Base-by-base conservation (phyloP, 225 moss, liverwort and hornwort genomes). In the Polytrichum commune region DNA sequence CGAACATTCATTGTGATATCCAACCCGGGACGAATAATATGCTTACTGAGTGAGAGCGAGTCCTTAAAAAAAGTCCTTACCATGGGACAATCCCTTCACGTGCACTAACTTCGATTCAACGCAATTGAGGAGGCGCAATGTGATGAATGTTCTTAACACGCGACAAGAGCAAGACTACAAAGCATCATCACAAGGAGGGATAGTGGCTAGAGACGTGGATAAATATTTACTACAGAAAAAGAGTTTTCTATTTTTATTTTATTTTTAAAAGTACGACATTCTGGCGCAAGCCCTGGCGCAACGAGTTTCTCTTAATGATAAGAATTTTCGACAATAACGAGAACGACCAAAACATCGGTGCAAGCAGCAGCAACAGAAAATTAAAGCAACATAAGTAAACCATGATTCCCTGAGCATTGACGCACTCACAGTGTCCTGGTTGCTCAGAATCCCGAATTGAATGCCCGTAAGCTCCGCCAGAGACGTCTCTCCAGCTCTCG, bases 391-490 rank as follows among this genome's bases (percentile, higher is more conserved):
- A 65, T 28, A 28, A 30, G 18, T 19, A 28, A 30, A 65, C 24
- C 5, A 62, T 22, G 27, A 62, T 62, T 62, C 46, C 46, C 65
- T 27, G 74, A 70, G 55, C 65, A 63, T 66, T 53, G 30, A 70
- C 27, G 69, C 66, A 81, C 88, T 85, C 69, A 88, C 88, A 66
- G 69, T 85, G 60, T 88, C 88, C 68, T 82, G 75, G 61, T 65
- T 74, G 63, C 68, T 75, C 54, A 85, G 75, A 80, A 85, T 65
- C 68, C 88, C 82, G 55, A 88, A 85, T 78, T 85, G 88, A 66
- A 88, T 80, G 70, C 80, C 78, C 62, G 70, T 77, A 71, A 88
- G 77, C 65, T 85, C 82, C 78, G 82, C 82, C 71, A 85, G 78
- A 68, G 84, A 71, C 60, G 74, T 69, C 73, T 82, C 82, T 72